A percentile compares a stretch with the other conserved stretches of the same genome.
phyloP scores from a whole-genome alignment of 2,329 filamentous ascomycete genomes.

The Fusarium nisikadoi region DNA sequence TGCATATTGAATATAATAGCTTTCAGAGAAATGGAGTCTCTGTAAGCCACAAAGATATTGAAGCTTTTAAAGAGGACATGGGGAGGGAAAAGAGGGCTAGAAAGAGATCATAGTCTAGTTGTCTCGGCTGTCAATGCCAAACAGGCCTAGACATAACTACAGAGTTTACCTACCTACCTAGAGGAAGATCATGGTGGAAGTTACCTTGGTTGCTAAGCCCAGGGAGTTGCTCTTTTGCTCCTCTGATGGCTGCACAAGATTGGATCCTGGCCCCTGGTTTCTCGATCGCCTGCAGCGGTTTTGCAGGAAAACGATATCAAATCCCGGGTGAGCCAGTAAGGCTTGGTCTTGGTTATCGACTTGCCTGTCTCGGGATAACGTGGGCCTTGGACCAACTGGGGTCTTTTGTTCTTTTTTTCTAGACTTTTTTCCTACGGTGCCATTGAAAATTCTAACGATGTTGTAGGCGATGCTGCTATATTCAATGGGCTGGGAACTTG shows the following conservation, averaged over 20 bases:
- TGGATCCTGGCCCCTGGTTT: slow-evolving; percentile 24
- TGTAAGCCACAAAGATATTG: not conserved
- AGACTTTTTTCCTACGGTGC: not conserved
- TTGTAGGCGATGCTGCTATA: not conserved
- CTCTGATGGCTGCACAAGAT: slow-evolving; percentile 17
- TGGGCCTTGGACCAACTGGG: slow-evolving; percentile 2
- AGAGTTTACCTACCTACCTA: not conserved
- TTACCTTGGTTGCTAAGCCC: not conserved
- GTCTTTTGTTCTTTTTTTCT: slow-evolving; percentile 31
- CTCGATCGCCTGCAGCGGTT: slow-evolving; percentile 35
- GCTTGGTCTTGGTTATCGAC: slow-evolving; percentile 25
- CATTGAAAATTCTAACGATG: slow-evolving; percentile 25
- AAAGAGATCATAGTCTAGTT: not conserved
- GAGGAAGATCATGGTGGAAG: not conserved
- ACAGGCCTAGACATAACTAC: not conserved
- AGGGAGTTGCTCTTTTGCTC: not conserved
- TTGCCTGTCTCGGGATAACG: slow-evolving; percentile 38
- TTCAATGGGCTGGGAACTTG: not conserved
- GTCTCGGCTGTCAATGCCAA: not conserved
- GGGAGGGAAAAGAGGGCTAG: not conserved
- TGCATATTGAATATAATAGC: not conserved
- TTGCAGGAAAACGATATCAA: slow-evolving; percentile 32
- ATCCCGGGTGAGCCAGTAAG: slow-evolving; percentile 13
- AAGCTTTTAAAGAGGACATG: not conserved
- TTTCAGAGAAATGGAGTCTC: not conserved